phyloP scores from a whole-genome alignment of 148 eudicot genomes.

The Camellia japonica region DNA sequence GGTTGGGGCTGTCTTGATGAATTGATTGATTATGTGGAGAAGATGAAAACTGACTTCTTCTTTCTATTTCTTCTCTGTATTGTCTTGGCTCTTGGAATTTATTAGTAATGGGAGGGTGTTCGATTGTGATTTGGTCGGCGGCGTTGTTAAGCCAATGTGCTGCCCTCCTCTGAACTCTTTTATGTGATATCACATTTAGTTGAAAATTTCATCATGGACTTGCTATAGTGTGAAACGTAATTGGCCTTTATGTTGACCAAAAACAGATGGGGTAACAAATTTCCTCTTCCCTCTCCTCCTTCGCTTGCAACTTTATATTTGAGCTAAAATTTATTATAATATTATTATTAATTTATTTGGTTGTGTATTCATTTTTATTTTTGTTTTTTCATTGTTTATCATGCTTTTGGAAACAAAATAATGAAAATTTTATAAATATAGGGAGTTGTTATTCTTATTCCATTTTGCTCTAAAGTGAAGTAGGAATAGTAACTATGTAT shows the following conservation, averaged over 20 bases:
- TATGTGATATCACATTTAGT: constrained; percentile 1
- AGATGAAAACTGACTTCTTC: neutral
- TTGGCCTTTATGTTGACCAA: neutral
- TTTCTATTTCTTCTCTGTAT: neutral
- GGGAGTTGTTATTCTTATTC: no score
- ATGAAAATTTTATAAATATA: no score
- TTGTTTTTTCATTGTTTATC: no score
- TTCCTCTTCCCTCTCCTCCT: no score
- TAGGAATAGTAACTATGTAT: no score
- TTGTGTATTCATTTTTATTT: no score
- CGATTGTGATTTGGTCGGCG: neutral
- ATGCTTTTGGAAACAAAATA: no score
- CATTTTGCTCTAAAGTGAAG: no score
- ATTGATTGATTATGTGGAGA: neutral
- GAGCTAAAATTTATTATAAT: no score
- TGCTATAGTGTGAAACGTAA: neutral
- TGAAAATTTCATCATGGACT: constrained; percentile 11
- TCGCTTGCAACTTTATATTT: no score
- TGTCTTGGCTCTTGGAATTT: neutral
- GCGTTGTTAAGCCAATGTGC: constrained; percentile 5
- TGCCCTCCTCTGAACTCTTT: constrained; percentile 10
- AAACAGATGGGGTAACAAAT: no score
- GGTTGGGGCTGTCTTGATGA: constrained; percentile 1
- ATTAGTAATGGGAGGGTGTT: neutral
- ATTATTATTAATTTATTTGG: no score